Evolutionary conservation across 768 basidiomycete species (phyloP).

Genomic region (Trametes maxima): DNA sequence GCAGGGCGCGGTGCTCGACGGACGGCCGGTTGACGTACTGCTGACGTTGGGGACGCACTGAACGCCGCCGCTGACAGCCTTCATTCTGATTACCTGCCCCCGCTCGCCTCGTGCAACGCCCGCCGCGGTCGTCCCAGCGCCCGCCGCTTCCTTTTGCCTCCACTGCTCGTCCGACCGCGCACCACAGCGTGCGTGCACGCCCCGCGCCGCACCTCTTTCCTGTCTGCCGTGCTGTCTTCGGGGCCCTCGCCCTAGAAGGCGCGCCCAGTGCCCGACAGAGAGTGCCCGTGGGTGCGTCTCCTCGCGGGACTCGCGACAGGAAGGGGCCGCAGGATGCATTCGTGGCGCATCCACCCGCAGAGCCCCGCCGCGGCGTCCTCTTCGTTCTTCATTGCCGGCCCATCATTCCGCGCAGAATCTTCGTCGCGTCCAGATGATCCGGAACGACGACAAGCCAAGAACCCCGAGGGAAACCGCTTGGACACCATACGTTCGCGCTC

Average conservation of each 20-base stretch:
- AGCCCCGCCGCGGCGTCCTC: background rate
- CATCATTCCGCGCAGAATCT: background rate
- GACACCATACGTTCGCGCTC: background rate
- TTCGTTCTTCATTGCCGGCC: conserved; percentile 7
- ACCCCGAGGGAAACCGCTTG: conserved; percentile 6
- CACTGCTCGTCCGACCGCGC: background rate
- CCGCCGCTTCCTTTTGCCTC: background rate
- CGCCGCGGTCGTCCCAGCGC: background rate
- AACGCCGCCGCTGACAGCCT: conserved; percentile 21
- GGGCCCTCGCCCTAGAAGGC: background rate
- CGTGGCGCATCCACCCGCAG: background rate
- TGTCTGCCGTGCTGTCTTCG: background rate
- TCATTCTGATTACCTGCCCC: conserved; percentile 22
- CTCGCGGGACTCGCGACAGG: background rate
- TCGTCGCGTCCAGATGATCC: background rate
- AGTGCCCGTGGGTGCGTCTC: background rate
- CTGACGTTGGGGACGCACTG: conserved; percentile 23
- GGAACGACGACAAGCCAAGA: background rate
- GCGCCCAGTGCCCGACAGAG: background rate
- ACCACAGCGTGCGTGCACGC: background rate
- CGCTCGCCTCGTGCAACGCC: conserved; percentile 15
- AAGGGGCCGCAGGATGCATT: background rate
- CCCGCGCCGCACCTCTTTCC: too few species aligned
- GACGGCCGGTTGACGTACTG: conserved; percentile 24
- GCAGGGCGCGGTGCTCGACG: background rate